Conservation (phyloP, 2,329 filamentous ascomycete species). For the Penicillium frequentans region DNA sequence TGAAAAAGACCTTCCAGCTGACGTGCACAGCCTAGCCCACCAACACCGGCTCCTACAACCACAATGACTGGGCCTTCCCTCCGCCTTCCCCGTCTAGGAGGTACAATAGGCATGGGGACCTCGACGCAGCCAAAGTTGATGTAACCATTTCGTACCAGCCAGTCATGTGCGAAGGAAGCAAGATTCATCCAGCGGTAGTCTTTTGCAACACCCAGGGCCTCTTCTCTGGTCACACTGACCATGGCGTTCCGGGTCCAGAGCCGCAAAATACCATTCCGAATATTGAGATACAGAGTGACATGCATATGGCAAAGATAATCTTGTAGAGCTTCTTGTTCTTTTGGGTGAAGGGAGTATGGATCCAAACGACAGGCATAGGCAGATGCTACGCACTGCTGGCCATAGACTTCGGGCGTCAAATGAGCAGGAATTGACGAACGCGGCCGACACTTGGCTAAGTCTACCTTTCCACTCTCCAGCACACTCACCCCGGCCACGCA, state of each 20-base stretch:
- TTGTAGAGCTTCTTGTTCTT: constrained; percentile 79
- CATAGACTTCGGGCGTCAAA: constrained; percentile 73
- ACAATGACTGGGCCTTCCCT: constrained; percentile 70
- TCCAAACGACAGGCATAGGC: constrained; percentile 87
- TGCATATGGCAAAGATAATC: constrained; percentile 82
- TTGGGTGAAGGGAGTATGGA: constrained; percentile 80
- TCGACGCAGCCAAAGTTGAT: constrained; percentile 95
- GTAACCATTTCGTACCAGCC: constrained; percentile 86
- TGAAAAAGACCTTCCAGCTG: constrained; percentile 84
- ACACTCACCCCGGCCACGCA: constrained; percentile 16
- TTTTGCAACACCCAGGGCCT: constrained; percentile 87
- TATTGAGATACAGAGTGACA: constrained; percentile 93
- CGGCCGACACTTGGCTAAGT: constrained; percentile 59
- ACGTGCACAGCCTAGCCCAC: constrained; percentile 86
- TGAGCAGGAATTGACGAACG: constrained; percentile 81
- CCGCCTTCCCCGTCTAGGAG: constrained; percentile 42
- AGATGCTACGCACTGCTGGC: constrained; percentile 84
- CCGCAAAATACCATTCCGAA: constrained; percentile 88
- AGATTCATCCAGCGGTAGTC: constrained; percentile 86
- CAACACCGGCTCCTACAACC: constrained; percentile 90
- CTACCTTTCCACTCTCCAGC: constrained; percentile 26
- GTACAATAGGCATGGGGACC: constrained; percentile 52
- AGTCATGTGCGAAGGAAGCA: constrained; percentile 85
- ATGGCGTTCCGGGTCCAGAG: constrained; percentile 87
- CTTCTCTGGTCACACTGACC: constrained; percentile 75